Conservation (phyloP, 2,329 filamentous ascomycete species). For the Trichoderma sp. region DNA sequence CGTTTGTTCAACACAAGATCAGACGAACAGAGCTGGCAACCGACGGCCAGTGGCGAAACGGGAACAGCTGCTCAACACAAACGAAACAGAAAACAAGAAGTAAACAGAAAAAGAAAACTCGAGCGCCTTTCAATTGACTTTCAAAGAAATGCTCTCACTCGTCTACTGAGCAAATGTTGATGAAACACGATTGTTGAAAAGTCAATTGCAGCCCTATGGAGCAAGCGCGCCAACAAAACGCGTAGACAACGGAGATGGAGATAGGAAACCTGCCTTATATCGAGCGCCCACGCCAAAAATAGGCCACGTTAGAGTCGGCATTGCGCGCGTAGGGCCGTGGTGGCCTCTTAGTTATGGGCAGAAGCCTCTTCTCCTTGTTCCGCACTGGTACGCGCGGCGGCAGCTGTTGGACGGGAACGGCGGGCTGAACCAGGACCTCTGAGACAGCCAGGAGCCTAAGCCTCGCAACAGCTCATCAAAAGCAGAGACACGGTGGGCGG, state of each 20-base stretch:
- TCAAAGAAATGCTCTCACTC: not conserved
- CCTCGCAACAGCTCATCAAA: conserved; percentile 12
- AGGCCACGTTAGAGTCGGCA: conserved; percentile 1
- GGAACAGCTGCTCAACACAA: not conserved
- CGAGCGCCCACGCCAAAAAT: conserved; percentile 1
- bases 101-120: too few species aligned
- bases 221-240: not conserved
- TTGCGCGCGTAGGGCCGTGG: not conserved
- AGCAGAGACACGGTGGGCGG: conserved; percentile 11
- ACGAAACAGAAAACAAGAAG: not conserved
- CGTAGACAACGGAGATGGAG: not conserved
- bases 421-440: not conserved
- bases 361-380: conserved; percentile 7
- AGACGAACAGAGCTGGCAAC: not conserved
- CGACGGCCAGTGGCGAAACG: not conserved
- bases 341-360: not conserved
- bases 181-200: conserved; percentile 1
- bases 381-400: conserved; percentile 18
- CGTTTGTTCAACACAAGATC: not conserved
- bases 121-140: not conserved
- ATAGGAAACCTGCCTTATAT: conserved; percentile 23
- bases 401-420: conserved; percentile 7
- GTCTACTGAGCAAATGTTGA: not conserved
- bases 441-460: conserved; percentile 9
- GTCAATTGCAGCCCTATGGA: conserved; percentile 1